Percentiles rank a stretch among this genome's conserved stretches.
These are phyloP conservation scores for Antitrichia curtipendula DNA, from an alignment of 225 moss, liverwort and hornwort genomes.

Conservation along the genomic window DNA sequence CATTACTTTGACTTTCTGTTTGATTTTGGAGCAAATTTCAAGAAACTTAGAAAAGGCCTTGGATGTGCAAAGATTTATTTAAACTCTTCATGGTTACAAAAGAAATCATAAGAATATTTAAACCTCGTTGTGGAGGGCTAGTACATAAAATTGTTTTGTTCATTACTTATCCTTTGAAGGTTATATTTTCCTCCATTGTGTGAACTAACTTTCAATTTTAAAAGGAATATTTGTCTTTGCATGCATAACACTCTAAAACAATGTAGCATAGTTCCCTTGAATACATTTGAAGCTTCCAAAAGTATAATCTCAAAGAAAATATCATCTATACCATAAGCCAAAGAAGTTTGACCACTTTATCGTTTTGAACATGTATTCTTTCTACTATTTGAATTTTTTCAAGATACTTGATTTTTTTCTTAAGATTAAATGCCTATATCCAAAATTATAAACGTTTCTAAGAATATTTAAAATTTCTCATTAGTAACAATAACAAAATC, in stretches of 20 bases:
- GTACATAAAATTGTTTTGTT: not conserved
- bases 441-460: accelerated
- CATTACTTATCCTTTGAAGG: accelerated
- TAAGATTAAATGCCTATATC: not conserved
- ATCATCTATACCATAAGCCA: not conserved
- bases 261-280: not conserved
- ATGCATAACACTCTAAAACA: not conserved
- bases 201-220: not conserved
- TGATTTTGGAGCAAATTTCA: not conserved
- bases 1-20: not conserved
- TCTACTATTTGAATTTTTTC: not conserved
- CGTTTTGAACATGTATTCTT: not conserved
- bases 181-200: accelerated
- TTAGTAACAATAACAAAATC: not conserved
- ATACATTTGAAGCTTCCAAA: not conserved
- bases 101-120: not conserved
- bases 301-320: not conserved
- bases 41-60: not conserved
- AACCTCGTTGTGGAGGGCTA: accelerated
- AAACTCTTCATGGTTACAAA: not conserved
- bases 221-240: too few species aligned
- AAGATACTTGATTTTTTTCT: not conserved
- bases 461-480: not conserved
- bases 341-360: not conserved
- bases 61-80: accelerated